phyloP scores from a whole-genome alignment of 2,329 filamentous ascomycete species.

The Fonsecaea pugnacius region DNA sequence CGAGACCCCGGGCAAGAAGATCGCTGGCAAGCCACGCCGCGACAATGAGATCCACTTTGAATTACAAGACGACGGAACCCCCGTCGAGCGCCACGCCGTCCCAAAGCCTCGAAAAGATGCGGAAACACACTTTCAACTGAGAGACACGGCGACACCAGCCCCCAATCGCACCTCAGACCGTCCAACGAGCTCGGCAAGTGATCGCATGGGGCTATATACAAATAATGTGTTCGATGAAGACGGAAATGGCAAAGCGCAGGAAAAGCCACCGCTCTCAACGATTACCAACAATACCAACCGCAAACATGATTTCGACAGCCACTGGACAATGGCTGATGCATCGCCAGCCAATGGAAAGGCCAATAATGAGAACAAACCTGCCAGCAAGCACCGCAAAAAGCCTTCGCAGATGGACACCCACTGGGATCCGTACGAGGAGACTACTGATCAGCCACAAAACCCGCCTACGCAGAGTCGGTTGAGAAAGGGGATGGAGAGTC shows the following conservation, averaged over 20 bases:
- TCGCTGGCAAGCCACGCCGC: conserved; percentile 65
- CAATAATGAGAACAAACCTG: conserved; percentile 47
- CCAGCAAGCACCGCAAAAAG: conserved; percentile 67
- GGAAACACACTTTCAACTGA: conserved; percentile 80
- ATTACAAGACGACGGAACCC: conserved; percentile 68
- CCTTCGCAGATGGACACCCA: conserved; percentile 69
- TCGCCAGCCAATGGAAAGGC: conserved; percentile 57
- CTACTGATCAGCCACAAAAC: conserved; percentile 41
- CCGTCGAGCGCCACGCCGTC: conserved; percentile 41
- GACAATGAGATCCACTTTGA: conserved; percentile 85
- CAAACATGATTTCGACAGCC: conserved; percentile 74
- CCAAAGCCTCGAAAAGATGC: conserved; percentile 72
- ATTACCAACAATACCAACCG: conserved; percentile 76
- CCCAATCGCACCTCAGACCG: conserved; percentile 38
- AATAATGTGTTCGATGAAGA: conserved; percentile 73
- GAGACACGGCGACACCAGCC: conserved; percentile 65
- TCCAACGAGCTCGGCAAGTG: conserved; percentile 37
- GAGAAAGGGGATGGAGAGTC: conserved; percentile 39
- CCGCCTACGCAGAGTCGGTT: conserved; percentile 23
- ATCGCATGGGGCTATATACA: conserved; percentile 73
- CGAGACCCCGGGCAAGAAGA: conserved; percentile 41
- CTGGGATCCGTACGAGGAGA: conserved; percentile 52
- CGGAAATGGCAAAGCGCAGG: conserved; percentile 48
- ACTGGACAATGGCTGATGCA: conserved; percentile 76
- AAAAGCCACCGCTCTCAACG: conserved; percentile 60